Evolutionary conservation across 345 rosid species (phyloP), one percentile per base, ranked within the genome.

Genomic region (Geranium rotundifolium): DNA sequence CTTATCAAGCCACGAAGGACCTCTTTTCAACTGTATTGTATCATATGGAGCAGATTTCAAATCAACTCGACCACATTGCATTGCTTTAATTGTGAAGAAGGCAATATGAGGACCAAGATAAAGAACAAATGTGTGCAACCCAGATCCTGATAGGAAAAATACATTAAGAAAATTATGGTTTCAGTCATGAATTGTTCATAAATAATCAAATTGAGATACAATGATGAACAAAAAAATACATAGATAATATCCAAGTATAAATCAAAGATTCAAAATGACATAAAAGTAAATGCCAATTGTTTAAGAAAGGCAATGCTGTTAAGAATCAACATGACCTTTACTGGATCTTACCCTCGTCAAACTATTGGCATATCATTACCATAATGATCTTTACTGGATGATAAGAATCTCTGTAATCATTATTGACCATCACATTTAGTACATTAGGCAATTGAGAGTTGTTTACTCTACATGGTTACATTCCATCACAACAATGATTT

Each of bases 41-140:
- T 95, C 99, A 67, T 95, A 90, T 4, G 90, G 82, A 74, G 97
- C 97, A 80, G 79, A 84, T 78, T 93, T 93, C 46, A 93, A 63
- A 84, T 93, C 97, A 71, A 88, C 83, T 27, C 96, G 86, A 39
- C 98, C 96, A 67, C 99, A 93, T 31, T 79, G 96, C 74, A 85
- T 81, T 63, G 99, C 99, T 77, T 90, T 93, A 55, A 93, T 73
- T 29, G 99, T 93, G 82, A 93, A 88, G 41, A 91, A 71, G 56
- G 99, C 97, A 68, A 93, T 85, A 69, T 93, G 99, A 39, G 99
- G 99, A 69, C 97, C 99, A 74, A 90, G 76, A 75, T 93, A 93
- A 50, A 93, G 96, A 61, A 90, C 99, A 76, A 90, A 93, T 18
- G 99, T 93, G 67, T 93, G 99, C 71, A 93, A 75, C 69, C 99